Evolutionary conservation across 305 asterid genomes (phyloP).

Genomic region (Fraxinus xanthoxyloides): DNA sequence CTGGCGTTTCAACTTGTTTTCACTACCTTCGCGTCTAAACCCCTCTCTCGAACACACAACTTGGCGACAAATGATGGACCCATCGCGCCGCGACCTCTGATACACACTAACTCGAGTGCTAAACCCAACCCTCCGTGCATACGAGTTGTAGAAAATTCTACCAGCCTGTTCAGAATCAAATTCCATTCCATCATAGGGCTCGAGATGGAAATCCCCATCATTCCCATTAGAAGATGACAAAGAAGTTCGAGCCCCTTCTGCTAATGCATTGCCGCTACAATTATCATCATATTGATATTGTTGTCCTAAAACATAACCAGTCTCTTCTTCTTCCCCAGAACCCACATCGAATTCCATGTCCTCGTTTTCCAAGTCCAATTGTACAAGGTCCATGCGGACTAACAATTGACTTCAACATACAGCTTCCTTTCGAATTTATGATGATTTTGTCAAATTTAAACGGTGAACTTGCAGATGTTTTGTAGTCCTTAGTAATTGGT

Average conservation of each 20-base stretch:
- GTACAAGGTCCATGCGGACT: neutral
- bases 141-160: conserved; percentile 81
- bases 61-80: conserved; percentile 73
- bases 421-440: neutral
- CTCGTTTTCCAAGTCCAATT: conserved; percentile 51
- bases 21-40: neutral
- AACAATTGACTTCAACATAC: neutral
- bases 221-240: conserved; percentile 14
- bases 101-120: conserved; percentile 95
- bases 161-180: conserved; percentile 94
- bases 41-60: neutral
- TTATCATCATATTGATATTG: conserved; percentile 53
- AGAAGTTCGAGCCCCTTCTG: neutral
- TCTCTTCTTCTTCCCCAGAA: conserved; percentile 61
- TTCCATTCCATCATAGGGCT: conserved; percentile 91
- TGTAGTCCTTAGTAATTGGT: neutral
- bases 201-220: conserved; percentile 71
- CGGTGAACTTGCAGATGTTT: neutral
- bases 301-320: neutral
- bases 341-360: conserved; percentile 75
- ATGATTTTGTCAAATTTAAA: neutral
- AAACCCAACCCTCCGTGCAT: conserved; percentile 84
- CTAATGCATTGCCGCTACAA: conserved; percentile 37
- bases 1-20: conserved; percentile 63
- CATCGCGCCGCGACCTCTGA: conserved; percentile 91